Base-by-base conservation (phyloP, 768 basidiomycete genomes). In the Tricholoma sp. region DNA sequence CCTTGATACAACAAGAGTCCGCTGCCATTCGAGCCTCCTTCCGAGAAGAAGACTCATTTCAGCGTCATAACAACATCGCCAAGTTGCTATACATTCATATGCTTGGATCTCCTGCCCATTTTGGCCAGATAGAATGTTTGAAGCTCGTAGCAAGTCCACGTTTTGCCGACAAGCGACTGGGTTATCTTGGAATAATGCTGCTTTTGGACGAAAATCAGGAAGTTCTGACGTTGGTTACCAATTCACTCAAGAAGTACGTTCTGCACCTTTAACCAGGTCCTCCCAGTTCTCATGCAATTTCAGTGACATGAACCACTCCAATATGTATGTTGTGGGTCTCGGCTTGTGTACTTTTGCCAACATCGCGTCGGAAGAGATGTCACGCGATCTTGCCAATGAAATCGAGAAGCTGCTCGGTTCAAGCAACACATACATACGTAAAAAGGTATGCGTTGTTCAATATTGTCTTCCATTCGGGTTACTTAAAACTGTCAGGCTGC, bases 341-440 rank as follows among this genome's bases (percentile, higher is more conserved):
- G 96, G 94, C 2, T 83, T 99, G 34, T 98, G 94, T 66, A 98
- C 97, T 0, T 98, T 99, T 67, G 97, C 96, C 57, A 98, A 98
- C 67, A 98, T 98, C 62, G 94, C 97, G 9, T 97, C 94, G 17
- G 97, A 99, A 72, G 97, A 99, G 73, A 99, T 99, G 97, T 94
- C 96, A 29, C 85, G 97, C 60, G 97, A 99, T 79, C 78, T 99
- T 62, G 91, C 90, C 53, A 96, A 98, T 65, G 97, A 98, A 76
- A 91, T 99, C 61, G 95, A 98, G 75, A 98, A 98, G 72, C 78
- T 98, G 4, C 76, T 99, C 54, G 97, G 97, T 9, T 96, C 94
- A 34, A 95, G 93, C 61, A 99, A 99, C 67, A 93, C 96, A 4
- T 99, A 99, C 72, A 98, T 99, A 62, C 89, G 97, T 55, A 98